Evolutionary conservation across 2,329 filamentous ascomycete genomes (phyloP), one percentile per base, ranked within the genome.

Genomic region (Botryosphaeria dothidea): DNA sequence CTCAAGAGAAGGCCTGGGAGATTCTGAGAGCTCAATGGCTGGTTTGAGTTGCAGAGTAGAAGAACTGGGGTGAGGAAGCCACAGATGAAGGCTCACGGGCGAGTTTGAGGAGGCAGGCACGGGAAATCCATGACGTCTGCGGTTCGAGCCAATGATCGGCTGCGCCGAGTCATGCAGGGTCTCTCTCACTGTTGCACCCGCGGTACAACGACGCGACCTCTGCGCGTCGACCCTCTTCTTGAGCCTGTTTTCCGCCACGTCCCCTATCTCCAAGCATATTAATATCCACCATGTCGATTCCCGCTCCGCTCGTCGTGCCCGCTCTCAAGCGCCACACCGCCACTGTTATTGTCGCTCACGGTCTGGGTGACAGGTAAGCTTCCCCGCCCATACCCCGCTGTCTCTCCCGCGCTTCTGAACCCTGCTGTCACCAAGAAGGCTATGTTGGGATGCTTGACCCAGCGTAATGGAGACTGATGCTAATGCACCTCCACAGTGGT

Each of bases 301-400:
- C 63, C 68, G 81, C 82, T 65, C 81, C 82, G 11, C 82, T 95
- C 63, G 84, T 95, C 21, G 88, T 96, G 66, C 92, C 92, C 29
- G 92, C 93, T 45, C 81, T 91, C 36, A 91, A 87, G 75, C 88
- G 87, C 74, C 95, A 98, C 80, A 97, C 95, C 41, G 93, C 93
- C 25, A 97, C 94, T 3, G 90, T 98, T 72, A 98, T 99, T 73
- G 93, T 97, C 79, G 85, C 92, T 61, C 95, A 99, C 77, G 95
- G 95, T 15, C 83, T 99, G 43, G 95, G 95, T 68, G 95, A 98
- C 76, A 90, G 84, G 78, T 78, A 71, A 69, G 65, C 19, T 51
- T 21, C 36, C 29, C 51, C 36, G 19, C 31, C 38, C 23, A 17
- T 41, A 58, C 31, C 27, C 17, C 36, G 31, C 38, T 21, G 19